Evolutionary conservation across 371 early-diverging fungal species (phyloP).

Genomic region (Cokeromyces recurvatus): DNA sequence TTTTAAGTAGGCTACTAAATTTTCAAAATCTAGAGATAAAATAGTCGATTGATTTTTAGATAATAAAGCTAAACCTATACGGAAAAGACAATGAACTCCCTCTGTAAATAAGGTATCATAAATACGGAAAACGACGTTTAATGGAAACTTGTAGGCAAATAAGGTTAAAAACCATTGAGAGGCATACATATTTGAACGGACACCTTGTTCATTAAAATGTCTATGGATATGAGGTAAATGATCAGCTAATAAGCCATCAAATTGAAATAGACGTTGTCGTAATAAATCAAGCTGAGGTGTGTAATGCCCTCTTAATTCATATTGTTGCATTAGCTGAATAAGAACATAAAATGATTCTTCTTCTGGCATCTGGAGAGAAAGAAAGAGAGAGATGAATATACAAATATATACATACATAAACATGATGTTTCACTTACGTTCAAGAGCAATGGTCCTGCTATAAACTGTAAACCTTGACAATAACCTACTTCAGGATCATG

Average conservation of each 20-base stretch:
- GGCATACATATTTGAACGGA: slow-evolving; percentile 88
- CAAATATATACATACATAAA: no score
- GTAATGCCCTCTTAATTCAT: slow-evolving; percentile 82
- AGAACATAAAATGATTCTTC: slow-evolving; percentile 92
- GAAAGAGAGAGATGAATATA: neutral
- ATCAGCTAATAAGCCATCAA: slow-evolving; percentile 80
- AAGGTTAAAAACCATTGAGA: slow-evolving; percentile 94
- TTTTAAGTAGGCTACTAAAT: slow-evolving; percentile 79
- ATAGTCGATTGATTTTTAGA: slow-evolving; percentile 72
- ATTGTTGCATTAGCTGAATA: slow-evolving; percentile 81
- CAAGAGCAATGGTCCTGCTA: slow-evolving; percentile 85
- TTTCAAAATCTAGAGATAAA: slow-evolving; percentile 78
- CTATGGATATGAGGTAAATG: slow-evolving; percentile 71
- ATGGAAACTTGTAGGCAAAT: slow-evolving; percentile 93
- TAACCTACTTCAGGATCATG: slow-evolving; percentile 93
- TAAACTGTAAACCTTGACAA: slow-evolving; percentile 91
- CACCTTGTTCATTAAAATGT: slow-evolving; percentile 79
- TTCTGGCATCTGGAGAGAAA: slow-evolving; percentile 79
- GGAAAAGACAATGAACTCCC: slow-evolving; percentile 78
- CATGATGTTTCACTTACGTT: slow-evolving; percentile 73
- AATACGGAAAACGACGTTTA: slow-evolving; percentile 84
- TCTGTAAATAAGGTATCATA: slow-evolving; percentile 90
- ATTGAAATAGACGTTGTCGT: slow-evolving; percentile 81
- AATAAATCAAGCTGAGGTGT: slow-evolving; percentile 81
- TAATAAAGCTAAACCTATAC: slow-evolving; percentile 82